Evolutionary conservation across 495 filamentous ascomycete genomes (phyloP).

Genomic region (Coniosporium apollinis): DNA sequence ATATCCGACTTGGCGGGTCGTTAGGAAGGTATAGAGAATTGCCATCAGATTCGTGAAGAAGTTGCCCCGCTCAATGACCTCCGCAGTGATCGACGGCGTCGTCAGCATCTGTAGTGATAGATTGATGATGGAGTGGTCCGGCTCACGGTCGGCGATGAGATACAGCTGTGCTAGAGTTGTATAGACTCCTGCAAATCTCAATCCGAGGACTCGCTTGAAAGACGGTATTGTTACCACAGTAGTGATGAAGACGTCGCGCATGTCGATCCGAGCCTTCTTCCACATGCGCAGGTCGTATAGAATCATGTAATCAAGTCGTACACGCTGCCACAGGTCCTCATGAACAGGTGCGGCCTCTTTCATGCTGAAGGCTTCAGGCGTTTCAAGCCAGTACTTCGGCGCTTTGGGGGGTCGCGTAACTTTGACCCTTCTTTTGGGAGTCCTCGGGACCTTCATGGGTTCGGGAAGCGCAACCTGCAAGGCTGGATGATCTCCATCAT

Average conservation of each 20-base stretch:
- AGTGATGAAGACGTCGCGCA: constrained; percentile 87
- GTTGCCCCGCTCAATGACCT: constrained; percentile 89
- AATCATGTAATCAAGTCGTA: constrained; percentile 87
- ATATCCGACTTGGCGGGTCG: constrained; percentile 85
- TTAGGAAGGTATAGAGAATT: constrained; percentile 93
- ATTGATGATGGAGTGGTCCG: constrained; percentile 97
- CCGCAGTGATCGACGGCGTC: constrained; percentile 85
- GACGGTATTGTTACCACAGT: constrained; percentile 87
- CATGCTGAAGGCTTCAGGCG: constrained; percentile 42
- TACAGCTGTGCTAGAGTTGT: constrained; percentile 87
- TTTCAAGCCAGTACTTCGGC: constrained; percentile 74
- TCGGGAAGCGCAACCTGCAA: constrained; percentile 6
- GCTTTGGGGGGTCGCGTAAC: constrained; percentile 24
- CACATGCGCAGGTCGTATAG: constrained; percentile 92
- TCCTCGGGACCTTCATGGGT: constrained; percentile 21
- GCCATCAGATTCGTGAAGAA: constrained; percentile 89
- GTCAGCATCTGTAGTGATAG: constrained; percentile 92
- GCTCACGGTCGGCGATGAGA: constrained; percentile 88
- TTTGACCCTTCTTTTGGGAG: constrained; percentile 16
- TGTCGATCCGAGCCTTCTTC: constrained; percentile 82
- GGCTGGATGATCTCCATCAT: constrained; percentile 14
- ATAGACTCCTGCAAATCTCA: constrained; percentile 86
- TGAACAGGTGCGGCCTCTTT: constrained; percentile 44
- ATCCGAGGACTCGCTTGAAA: constrained; percentile 89
- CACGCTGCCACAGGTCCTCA: constrained; percentile 73